Base-by-base conservation (phyloP, 164 flowering plant species). In the Vitis cinerea region DNA sequence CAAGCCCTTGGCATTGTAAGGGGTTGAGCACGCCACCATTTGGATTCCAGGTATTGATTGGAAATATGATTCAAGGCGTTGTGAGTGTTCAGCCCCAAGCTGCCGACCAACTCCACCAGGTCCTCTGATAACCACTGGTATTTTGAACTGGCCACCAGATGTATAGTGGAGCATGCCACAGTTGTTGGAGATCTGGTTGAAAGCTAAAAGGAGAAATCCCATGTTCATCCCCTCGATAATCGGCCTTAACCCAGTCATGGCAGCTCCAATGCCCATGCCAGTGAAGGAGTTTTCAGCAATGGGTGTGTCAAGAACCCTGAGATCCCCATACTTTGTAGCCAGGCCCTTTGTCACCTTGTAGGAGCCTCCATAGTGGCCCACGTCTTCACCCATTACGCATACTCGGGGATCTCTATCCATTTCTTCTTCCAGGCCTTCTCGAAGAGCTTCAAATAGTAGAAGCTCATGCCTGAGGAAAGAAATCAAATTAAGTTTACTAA, bases 101-200 rank as follows among this genome's bases (percentile, higher is more conserved):
- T 92, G 96, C 55, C 94, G 87, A 1, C 98, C 98, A 30, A 92
- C 97, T 58, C 97, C 97, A 51, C 97, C 97, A 62, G 96, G 96
- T 31, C 97, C 97, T 51, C 97, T 86, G 72, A 92, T 90, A 53
- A 92, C 98, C 16, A 86, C 71, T 4, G 96, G 98, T 27, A 92
- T 92, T 7, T 74, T 92, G 75, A 92, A 92, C 73, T 92, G 98
- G 10, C 98, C 96, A 31, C 98, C 98, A 3, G 98, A 92, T 61
- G 98, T 92, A 83, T 92, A 92, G 72, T 92, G 96, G 44, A 92
- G 89, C 98, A 92, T 92, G 2, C 98, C 98, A 74, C 98, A 92
- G 64, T 92, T 92, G 82, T 92, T 88, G 30, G 98, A 90, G 69
- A 92, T 92, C 75, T 90, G 94, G 70, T 90, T 92, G 78, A 85